Evolutionary conservation across 1,284 basidiomycete genomes (phyloP).

Genomic region (Pseudozyma thailandica): DNA sequence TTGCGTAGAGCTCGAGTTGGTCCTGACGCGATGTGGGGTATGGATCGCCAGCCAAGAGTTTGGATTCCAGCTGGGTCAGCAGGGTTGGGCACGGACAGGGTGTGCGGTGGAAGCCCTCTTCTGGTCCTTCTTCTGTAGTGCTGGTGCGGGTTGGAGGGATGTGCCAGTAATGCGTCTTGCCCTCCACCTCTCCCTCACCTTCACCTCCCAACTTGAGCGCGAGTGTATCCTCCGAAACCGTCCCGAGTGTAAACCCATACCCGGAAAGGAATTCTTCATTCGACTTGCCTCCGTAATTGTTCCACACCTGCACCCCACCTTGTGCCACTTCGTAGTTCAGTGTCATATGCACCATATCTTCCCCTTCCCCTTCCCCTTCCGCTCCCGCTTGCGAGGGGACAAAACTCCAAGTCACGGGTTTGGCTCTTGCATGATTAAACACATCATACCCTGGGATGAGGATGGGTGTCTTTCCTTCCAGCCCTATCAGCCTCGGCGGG

Average conservation of each 20-base stretch:
- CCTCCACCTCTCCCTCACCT: too few species aligned
- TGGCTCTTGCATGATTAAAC: conserved; percentile 58
- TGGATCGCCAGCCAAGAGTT: conserved; percentile 1
- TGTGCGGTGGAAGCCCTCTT: background rate
- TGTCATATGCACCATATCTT: conserved; percentile 12
- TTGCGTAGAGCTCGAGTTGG: conserved; percentile 16
- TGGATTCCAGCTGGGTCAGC: conserved; percentile 7
- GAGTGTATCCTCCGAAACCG: conserved; percentile 48
- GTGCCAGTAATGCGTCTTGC: conserved; percentile 33
- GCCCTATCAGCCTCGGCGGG: conserved; percentile 45
- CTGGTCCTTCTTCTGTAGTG: background rate
- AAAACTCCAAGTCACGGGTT: conserved; percentile 55
- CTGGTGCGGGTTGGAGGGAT: background rate
- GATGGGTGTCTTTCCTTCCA: conserved; percentile 37
- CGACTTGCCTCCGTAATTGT: conserved; percentile 66
- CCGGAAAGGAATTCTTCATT: conserved; percentile 61
- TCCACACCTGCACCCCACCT: conserved; percentile 50
- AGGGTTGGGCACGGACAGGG: conserved; percentile 27
- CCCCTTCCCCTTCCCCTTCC: background rate
- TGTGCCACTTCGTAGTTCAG: conserved; percentile 4
- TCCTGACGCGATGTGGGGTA: background rate
- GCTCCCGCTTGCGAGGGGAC: background rate
- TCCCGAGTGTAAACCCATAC: conserved; percentile 58
- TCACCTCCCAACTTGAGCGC: conserved; percentile 35
- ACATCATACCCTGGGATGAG: conserved; percentile 62